Evolutionary conservation across 768 basidiomycete genomes (phyloP).

Genomic region (Sarcomyxa edulis): DNA sequence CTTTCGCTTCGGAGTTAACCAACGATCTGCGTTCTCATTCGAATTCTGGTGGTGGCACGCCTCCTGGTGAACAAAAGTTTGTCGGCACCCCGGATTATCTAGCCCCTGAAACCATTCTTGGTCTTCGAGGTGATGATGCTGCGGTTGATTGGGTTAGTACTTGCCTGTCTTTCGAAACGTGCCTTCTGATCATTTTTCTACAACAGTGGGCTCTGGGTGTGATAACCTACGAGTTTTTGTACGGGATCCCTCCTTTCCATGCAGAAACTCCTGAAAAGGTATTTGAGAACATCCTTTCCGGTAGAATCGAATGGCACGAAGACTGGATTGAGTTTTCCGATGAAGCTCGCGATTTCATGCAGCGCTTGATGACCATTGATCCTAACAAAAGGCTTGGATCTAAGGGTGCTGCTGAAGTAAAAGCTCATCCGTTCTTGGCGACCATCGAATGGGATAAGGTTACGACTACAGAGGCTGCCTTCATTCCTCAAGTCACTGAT

Average conservation of each 20-base stretch:
- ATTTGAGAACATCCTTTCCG: slow-evolving; percentile 96
- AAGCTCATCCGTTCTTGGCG: slow-evolving; percentile 83
- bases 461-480: slow-evolving; percentile 83
- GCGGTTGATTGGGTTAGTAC: slow-evolving; percentile 91
- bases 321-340: slow-evolving; percentile 84
- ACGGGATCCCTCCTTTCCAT: slow-evolving; percentile 96
- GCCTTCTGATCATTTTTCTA: slow-evolving; percentile 3
- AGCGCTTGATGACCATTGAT: slow-evolving; percentile 76
- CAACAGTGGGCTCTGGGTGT: slow-evolving; percentile 95
- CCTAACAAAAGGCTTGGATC: slow-evolving; percentile 77
- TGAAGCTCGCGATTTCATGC: slow-evolving; percentile 89
- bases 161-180: slow-evolving; percentile 8
- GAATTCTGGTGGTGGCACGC: slow-evolving; percentile 55
- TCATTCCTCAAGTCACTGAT: slow-evolving; percentile 92
- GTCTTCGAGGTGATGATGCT: slow-evolving; percentile 90
- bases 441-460: slow-evolving; percentile 94
- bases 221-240: slow-evolving; percentile 97
- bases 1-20: slow-evolving; percentile 81
- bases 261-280: slow-evolving; percentile 96
- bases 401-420: slow-evolving; percentile 89
- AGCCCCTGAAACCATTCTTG: slow-evolving; percentile 92
- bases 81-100: slow-evolving; percentile 98
- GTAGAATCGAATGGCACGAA: slow-evolving; percentile 93
- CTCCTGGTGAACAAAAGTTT: slow-evolving; percentile 86
- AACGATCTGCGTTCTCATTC: slow-evolving; percentile 80